Conservation (phyloP, 2,329 filamentous ascomycete genomes). For the Talaromyces sp. region DNA sequence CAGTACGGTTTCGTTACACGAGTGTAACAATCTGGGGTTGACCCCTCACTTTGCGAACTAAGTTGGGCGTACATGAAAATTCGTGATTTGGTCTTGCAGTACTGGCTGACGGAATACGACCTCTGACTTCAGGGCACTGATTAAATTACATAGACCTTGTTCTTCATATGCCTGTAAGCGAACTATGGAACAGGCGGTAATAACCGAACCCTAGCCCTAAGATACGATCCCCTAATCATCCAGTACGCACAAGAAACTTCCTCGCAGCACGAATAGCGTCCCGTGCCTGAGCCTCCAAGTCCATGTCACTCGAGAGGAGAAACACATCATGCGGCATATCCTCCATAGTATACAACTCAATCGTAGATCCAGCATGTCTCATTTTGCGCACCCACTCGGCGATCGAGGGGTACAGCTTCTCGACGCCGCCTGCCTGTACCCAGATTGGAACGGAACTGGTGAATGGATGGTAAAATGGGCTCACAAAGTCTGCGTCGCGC, state of each 20-base stretch:
- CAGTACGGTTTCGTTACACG: not conserved
- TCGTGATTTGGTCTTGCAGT: not conserved
- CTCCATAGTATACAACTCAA: slow-evolving; percentile 11
- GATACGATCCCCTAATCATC: not conserved
- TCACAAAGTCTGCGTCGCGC: not conserved
- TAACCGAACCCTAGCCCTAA: not conserved
- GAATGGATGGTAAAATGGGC: slow-evolving; percentile 6
- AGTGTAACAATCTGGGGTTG: not conserved
- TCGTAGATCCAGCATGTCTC: slow-evolving; percentile 5
- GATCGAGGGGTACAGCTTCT: slow-evolving; percentile 3
- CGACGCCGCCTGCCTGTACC: not conserved
- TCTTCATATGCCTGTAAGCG: not conserved
- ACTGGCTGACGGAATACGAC: not conserved
- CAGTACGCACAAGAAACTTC: not conserved
- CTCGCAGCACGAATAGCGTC: slow-evolving; percentile 8
- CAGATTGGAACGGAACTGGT: slow-evolving; percentile 9
- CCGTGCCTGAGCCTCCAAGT: slow-evolving; percentile 1
- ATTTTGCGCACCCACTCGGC: slow-evolving; percentile 9
- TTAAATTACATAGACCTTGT: not conserved
- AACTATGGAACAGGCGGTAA: not conserved
- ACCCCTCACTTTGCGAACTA: not conserved
- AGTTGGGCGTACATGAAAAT: not conserved
- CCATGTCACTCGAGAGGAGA: slow-evolving; percentile 3
- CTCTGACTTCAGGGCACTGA: not conserved
- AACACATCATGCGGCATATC: slow-evolving; percentile 13